A percentile compares a stretch with the other conserved stretches of the same genome.
Conservation (phyloP, 495 filamentous ascomycete genomes). For the Podospora didyma region DNA sequence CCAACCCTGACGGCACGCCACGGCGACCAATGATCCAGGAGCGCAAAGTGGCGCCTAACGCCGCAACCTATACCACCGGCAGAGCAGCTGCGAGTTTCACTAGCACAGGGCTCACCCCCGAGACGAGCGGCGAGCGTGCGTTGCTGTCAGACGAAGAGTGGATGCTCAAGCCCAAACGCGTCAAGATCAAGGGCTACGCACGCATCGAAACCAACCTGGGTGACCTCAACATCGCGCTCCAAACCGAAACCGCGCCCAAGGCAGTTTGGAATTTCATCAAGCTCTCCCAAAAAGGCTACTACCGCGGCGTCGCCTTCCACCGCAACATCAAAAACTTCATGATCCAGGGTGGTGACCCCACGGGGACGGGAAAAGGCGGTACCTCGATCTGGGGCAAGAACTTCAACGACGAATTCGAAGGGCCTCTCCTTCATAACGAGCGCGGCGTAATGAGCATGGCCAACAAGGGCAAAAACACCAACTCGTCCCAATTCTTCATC, state of each 20-base stretch:
- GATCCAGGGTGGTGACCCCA: slow-evolving; percentile 96
- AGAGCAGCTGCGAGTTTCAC: slow-evolving; percentile 92
- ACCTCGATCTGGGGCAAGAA: slow-evolving; percentile 83
- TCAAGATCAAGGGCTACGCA: slow-evolving; percentile 88
- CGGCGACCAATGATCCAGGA: slow-evolving; percentile 40
- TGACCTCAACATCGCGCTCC: slow-evolving; percentile 82
- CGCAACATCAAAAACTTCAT: slow-evolving; percentile 94
- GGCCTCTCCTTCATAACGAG: slow-evolving; percentile 72
- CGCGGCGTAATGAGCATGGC: slow-evolving; percentile 89
- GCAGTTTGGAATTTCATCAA: slow-evolving; percentile 97
- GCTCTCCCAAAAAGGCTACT: slow-evolving; percentile 85
- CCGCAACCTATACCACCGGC: slow-evolving; percentile 85
- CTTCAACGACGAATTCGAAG: slow-evolving; percentile 91
- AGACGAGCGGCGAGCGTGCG: slow-evolving; percentile 81
- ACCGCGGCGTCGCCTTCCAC: slow-evolving; percentile 77
- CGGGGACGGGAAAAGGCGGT: slow-evolving; percentile 85
- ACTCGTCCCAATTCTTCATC: slow-evolving; percentile 93
- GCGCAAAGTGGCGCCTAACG: slow-evolving; percentile 67
- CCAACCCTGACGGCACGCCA: too few species aligned
- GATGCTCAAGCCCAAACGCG: slow-evolving; percentile 82
- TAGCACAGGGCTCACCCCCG: slow-evolving; percentile 86
- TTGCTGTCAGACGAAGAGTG: slow-evolving; percentile 89
- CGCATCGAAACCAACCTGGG: slow-evolving; percentile 81
- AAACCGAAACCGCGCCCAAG: slow-evolving; percentile 81
- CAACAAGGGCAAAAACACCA: slow-evolving; percentile 97